Percentiles rank a stretch among this genome's conserved stretches.
phyloP scores from a whole-genome alignment of 768 basidiomycete species.

The Suillus decipiens region DNA sequence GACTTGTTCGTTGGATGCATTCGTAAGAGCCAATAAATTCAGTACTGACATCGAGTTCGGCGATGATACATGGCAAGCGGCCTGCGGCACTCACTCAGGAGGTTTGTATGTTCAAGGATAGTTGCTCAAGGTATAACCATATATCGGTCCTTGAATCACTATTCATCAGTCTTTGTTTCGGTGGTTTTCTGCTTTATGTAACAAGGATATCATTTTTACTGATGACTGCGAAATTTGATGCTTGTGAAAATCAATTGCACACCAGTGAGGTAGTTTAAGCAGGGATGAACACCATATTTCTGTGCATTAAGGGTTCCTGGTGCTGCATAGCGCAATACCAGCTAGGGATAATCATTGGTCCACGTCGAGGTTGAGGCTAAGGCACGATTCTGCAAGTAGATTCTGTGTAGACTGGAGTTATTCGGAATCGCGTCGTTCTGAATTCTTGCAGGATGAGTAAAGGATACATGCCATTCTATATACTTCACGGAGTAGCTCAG shows the following conservation, averaged over 20 bases:
- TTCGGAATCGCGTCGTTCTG: too few species aligned
- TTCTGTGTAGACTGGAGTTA: too few species aligned
- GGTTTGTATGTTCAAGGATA: neutral
- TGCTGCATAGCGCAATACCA: neutral
- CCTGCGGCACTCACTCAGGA: constrained; percentile 26
- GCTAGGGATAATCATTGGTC: neutral
- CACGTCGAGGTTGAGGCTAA: too few species aligned
- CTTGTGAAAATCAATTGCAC: neutral
- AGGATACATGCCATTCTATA: too few species aligned
- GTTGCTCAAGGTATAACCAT: neutral
- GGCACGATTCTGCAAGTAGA: too few species aligned
- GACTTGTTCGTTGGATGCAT: constrained; percentile 34
- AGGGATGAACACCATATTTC: neutral
- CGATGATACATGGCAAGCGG: constrained; percentile 34
- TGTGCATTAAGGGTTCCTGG: neutral
- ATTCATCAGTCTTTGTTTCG: neutral
- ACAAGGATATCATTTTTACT: neutral
- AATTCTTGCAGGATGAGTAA: too few species aligned
- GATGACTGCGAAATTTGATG: neutral
- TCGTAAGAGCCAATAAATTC: constrained; percentile 25
- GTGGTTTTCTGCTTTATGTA: neutral
- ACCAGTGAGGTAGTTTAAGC: neutral
- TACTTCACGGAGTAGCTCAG: too few species aligned
- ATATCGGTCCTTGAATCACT: neutral
- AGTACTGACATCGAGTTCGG: constrained; percentile 27